phyloP scores from a whole-genome alignment of 208 protist genomes.

The Kentomonas sorsogonicus region DNA sequence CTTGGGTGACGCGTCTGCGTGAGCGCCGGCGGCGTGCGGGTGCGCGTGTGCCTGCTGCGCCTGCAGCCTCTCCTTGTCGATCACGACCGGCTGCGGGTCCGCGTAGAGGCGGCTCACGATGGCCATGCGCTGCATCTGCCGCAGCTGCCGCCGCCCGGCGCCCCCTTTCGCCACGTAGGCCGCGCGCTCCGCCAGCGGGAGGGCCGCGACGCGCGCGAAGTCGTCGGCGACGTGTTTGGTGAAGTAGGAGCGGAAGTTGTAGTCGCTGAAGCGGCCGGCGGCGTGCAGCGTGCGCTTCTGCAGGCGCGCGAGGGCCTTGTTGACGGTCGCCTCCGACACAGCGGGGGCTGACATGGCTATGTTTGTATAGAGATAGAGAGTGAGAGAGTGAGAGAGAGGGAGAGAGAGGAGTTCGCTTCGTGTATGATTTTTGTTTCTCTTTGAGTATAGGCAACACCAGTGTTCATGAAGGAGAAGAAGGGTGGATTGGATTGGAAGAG shows the following conservation, averaged over 20 bases:
- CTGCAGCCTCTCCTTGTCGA: constrained; percentile 22
- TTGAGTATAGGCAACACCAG: neutral
- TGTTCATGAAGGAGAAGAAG: no score
- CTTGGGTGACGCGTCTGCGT: no score
- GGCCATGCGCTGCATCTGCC: constrained; percentile 83
- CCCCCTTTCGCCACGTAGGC: constrained; percentile 50
- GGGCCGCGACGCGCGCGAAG: constrained; percentile 40
- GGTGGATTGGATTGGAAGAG: no score
- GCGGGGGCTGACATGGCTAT: no score
- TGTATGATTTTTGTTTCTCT: neutral
- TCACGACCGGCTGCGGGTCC: constrained; percentile 57
- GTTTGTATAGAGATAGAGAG: no score
- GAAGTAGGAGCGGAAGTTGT: constrained; percentile 89
- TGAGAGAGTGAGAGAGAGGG: no score
- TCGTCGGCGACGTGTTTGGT: constrained; percentile 74
- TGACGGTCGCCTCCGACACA: no score
- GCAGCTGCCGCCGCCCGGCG: constrained; percentile 43
- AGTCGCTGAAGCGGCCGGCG: constrained; percentile 70
- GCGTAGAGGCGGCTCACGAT: constrained; percentile 79
- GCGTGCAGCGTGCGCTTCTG: constrained; percentile 47
- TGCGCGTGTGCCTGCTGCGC: neutral
- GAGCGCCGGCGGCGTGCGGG: no score
- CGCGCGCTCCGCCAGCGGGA: constrained; percentile 45
- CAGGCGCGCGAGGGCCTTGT: constrained; percentile 44
- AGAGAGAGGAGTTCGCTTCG: constrained; percentile 11